Evolutionary conservation across 805 yeast genomes (phyloP).

Genomic region (Kodamaea nitidulidarum): DNA sequence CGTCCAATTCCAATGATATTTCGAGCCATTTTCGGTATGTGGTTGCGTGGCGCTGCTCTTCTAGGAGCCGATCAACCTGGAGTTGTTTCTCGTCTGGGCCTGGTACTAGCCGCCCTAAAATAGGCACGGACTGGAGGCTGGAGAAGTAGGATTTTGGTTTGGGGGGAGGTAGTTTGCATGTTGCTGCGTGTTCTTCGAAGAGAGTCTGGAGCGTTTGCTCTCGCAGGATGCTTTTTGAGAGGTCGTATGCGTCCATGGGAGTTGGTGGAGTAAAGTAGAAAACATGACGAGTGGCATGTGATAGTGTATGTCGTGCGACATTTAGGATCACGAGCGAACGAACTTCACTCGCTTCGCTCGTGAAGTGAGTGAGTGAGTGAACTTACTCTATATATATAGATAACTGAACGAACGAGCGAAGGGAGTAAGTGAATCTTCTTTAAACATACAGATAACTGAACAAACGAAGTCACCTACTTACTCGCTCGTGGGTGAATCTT

Average conservation of each 20-base stretch:
- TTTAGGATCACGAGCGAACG: background rate
- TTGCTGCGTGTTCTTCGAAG: conserved; percentile 6
- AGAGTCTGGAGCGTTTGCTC: conserved; percentile 6
- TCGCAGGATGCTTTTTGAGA: background rate
- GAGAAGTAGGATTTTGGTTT: conserved; percentile 1
- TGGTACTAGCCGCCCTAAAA: conserved; percentile 16
- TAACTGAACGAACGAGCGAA: too few species aligned
- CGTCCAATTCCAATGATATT: conserved; percentile 61
- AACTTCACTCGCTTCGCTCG: too few species aligned
- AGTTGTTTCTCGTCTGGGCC: conserved; percentile 19
- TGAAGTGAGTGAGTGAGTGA: too few species aligned
- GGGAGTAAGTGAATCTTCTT: too few species aligned
- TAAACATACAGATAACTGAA: too few species aligned
- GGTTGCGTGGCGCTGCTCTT: conserved; percentile 32
- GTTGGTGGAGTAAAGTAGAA: background rate
- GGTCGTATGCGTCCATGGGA: conserved; percentile 4
- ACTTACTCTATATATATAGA: too few species aligned
- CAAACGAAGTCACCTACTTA: too few species aligned
- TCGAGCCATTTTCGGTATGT: conserved; percentile 63
- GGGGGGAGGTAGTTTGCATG: background rate
- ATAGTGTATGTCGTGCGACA: background rate
- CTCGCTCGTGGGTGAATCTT: too few species aligned
- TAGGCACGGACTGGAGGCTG: conserved; percentile 3
- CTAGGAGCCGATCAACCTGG: conserved; percentile 21
- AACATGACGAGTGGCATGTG: background rate